Conservation (phyloP, 2,329 filamentous ascomycete genomes). For the Pseudocercospora pini-densiflorae region DNA sequence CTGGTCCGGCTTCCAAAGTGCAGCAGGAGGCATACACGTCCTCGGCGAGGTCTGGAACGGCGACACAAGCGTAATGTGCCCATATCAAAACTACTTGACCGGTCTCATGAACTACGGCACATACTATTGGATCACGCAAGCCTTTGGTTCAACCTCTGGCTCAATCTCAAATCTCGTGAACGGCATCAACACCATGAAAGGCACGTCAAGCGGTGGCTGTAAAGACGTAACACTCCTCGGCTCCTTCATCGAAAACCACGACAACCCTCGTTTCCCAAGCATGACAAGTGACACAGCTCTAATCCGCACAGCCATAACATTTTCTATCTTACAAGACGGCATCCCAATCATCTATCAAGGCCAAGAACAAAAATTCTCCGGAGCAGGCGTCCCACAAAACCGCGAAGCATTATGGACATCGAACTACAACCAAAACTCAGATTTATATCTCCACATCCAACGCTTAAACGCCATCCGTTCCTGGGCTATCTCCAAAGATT, state of each 20-base stretch:
- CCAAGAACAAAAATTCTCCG: constrained; percentile 62
- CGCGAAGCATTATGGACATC: constrained; percentile 45
- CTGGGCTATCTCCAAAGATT: constrained; percentile 45
- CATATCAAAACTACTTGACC: constrained; percentile 47
- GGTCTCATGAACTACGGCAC: constrained; percentile 54
- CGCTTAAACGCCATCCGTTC: constrained; percentile 57
- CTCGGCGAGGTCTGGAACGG: constrained; percentile 51
- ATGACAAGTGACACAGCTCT: constrained; percentile 57
- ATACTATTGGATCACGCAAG: constrained; percentile 41
- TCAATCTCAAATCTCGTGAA: constrained; percentile 44
- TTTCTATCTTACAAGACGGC: constrained; percentile 62
- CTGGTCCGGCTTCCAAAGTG: constrained; percentile 42
- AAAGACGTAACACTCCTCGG: constrained; percentile 44
- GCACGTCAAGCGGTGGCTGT: constrained; percentile 30
- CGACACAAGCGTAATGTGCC: constrained; percentile 42
- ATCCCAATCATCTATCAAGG: constrained; percentile 69
- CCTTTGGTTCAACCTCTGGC: constrained; percentile 41
- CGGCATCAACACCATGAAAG: constrained; percentile 33
- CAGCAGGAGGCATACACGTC: constrained; percentile 41
- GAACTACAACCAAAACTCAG: constrained; percentile 43
- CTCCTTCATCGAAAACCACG: constrained; percentile 45
- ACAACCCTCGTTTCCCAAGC: constrained; percentile 46
- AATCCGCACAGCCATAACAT: constrained; percentile 64
- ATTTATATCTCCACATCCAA: constrained; percentile 46
- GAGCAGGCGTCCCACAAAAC: constrained; percentile 38